Conservation (phyloP, 1,139 yeast genomes). For the Debaryomyces psychrophilus region DNA sequence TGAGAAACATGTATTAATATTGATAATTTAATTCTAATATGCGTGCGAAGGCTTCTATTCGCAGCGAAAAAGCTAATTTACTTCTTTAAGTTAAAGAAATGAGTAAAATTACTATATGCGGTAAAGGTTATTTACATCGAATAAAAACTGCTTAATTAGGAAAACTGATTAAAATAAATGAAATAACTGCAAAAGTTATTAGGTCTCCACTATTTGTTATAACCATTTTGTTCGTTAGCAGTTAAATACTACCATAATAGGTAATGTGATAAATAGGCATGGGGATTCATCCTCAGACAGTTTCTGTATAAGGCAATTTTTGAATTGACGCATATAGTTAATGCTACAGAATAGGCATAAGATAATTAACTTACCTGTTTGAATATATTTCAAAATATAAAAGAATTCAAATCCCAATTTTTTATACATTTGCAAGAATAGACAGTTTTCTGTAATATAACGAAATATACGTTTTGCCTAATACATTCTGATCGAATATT, state of each 20-base stretch:
- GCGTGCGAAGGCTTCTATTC: neutral
- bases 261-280: conserved; percentile 1
- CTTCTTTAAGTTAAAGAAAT: neutral
- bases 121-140: neutral
- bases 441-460: conserved; percentile 5
- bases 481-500: neutral
- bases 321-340: conserved; percentile 3
- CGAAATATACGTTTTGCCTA: neutral
- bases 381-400: conserved; percentile 11
- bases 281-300: conserved; percentile 1
- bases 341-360: conserved; percentile 1
- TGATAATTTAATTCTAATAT: neutral
- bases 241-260: conserved; percentile 2
- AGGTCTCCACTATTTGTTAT: conserved; percentile 6
- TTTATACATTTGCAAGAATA: neutral
- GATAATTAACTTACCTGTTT: conserved; percentile 1
- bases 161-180: conserved; percentile 12
- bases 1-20: conserved; percentile 8
- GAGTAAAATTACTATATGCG: conserved; percentile 8
- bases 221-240: neutral
- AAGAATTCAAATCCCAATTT: conserved; percentile 10
- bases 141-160: conserved; percentile 20
- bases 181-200: neutral
- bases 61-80: conserved; percentile 1
- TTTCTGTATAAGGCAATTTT: conserved; percentile 13